Base-by-base conservation (phyloP, 345 rosid genomes). In the Moricandia moricandioides region DNA sequence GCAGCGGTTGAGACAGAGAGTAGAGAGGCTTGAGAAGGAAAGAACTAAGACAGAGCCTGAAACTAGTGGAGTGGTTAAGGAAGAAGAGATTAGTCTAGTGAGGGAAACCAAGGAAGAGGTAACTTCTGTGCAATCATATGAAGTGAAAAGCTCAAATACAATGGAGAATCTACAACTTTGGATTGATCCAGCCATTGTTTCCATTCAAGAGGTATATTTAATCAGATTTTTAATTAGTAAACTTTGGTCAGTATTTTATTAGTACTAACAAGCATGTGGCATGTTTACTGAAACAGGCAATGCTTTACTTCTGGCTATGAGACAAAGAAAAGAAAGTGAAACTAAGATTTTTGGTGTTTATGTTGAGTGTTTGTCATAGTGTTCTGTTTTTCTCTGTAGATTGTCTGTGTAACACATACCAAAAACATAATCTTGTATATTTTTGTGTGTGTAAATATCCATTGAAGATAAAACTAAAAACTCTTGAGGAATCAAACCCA, bases 231-330 rank as follows among this genome's bases (percentile, higher is more conserved):
- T 30, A 3, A 40, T 2, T 61, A 10, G 3, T 62, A 12, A 62
- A 26, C 9, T 16, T 62, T 30, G 2, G 10, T 68, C 6, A 63
- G 67, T 69, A 3, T 67, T 40, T 75, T 4, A 52, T 40, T 33
- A 77, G 9, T 3, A 71, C 29, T 59, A 40, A 75, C 67, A 45
- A n/a, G 10, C 11, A 40, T 35, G 21, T 69, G 51, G 9, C 13
- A 73, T 62, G 35, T 82, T 33, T 61, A 2, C 61, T 39, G 71
- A 69, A 77, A 74, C 96, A 95, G 97, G 97, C 95, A 66, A 86
- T 91, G 97, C 81, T 95, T 35, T 65, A 84, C 86, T 95, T 90
- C 65, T 91, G 97, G 97, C 67, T 89, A 56, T 94, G 77, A 86
- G 69, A 52, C 71, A 65, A 33, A 43, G 26, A 33, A 17, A 43